Evolutionary conservation across 2,329 filamentous ascomycete species (phyloP).

Genomic region (Thelonectria olida): DNA sequence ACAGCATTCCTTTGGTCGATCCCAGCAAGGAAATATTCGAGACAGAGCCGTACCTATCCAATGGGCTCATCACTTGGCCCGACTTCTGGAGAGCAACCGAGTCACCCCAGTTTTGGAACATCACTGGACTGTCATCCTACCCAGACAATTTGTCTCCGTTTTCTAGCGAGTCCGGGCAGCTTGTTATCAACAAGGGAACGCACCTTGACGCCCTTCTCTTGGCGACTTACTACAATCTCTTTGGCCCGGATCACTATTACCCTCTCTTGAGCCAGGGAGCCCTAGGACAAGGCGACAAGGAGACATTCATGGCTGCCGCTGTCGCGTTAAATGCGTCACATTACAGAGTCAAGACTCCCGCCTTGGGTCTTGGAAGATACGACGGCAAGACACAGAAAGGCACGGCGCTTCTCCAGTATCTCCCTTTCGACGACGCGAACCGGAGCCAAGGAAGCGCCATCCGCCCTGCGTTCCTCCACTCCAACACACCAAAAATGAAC

Average conservation of each 20-base stretch:
- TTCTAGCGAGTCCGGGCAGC: slow-evolving; percentile 15
- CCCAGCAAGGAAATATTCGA: slow-evolving; percentile 13
- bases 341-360: slow-evolving; percentile 12
- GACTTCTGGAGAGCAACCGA: slow-evolving; percentile 20
- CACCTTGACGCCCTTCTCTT: slow-evolving; percentile 12
- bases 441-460: background rate
- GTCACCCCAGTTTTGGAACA: slow-evolving; percentile 19
- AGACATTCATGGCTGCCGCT: slow-evolving; percentile 19
- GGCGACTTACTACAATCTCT: slow-evolving; percentile 23
- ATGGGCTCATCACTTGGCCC: slow-evolving; percentile 16
- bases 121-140: slow-evolving; percentile 7
- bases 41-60: slow-evolving; percentile 6
- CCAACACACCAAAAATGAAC: slow-evolving; percentile 23
- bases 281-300: slow-evolving; percentile 21
- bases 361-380: slow-evolving; percentile 4
- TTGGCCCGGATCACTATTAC: slow-evolving; percentile 15
- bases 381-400: slow-evolving; percentile 15
- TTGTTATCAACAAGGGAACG: slow-evolving; percentile 20
- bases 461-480: slow-evolving; percentile 19
- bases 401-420: slow-evolving; percentile 16
- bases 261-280: slow-evolving; percentile 19
- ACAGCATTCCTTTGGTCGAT: slow-evolving; percentile 21
- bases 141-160: slow-evolving; percentile 10
- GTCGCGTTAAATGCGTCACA: slow-evolving; percentile 10
- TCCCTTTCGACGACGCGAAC: slow-evolving; percentile 6